These are phyloP conservation scores for Neoarthrinium moseri DNA, from an alignment of 2,329 filamentous ascomycete genomes.

Conservation along the genomic window DNA sequence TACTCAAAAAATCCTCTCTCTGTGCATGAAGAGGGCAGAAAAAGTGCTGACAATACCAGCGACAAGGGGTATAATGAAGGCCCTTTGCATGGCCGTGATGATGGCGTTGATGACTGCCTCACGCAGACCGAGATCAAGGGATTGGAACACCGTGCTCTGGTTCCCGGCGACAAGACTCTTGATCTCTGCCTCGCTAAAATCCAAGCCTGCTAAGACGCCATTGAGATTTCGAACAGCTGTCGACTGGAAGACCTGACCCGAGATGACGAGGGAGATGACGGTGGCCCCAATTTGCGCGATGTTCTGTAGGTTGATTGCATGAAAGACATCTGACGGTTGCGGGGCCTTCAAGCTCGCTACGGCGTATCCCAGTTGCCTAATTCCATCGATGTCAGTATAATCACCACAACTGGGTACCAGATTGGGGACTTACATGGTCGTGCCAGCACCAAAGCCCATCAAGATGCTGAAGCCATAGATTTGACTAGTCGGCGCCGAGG, in stretches of 20 bases:
- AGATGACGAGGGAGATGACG: conserved; percentile 16
- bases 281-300: conserved; percentile 23
- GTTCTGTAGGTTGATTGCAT: conserved; percentile 25
- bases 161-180: background rate
- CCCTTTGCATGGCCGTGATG: conserved; percentile 1
- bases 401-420: no score
- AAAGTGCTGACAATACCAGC: background rate
- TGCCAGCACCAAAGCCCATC: conserved; percentile 35
- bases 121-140: background rate
- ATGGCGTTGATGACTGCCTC: background rate
- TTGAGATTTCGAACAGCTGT: conserved; percentile 3
- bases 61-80: background rate
- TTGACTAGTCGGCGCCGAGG: conserved; percentile 14
- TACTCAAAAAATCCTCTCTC: conserved; percentile 2
- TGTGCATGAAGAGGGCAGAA: background rate
- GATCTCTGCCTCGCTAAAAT: background rate
- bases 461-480: conserved; percentile 37
- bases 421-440: no score
- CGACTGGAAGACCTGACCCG: conserved; percentile 25
- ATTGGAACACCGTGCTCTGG: background rate
- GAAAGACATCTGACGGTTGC: conserved; percentile 12
- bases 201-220: background rate
- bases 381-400: no score
- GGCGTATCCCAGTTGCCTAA: conserved; percentile 27
- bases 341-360: conserved; percentile 22